Evolutionary conservation across 495 filamentous ascomycete species (phyloP).

Genomic region (Penicillium coffeae): DNA sequence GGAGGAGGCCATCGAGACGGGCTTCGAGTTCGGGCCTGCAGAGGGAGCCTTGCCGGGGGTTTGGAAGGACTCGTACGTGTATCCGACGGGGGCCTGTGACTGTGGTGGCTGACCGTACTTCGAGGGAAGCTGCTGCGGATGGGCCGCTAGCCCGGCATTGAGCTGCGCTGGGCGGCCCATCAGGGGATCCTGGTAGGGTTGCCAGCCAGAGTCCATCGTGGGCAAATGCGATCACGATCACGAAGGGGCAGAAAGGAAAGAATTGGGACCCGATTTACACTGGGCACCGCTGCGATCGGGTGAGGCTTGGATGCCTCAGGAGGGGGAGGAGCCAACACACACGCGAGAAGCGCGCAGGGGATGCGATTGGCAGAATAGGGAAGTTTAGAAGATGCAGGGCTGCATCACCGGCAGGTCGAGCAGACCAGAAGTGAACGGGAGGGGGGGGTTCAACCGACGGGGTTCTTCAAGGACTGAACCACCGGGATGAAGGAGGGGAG

Average conservation of each 20-base stretch:
- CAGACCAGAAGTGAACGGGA: neutral
- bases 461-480: neutral
- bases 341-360: slow-evolving; percentile 26
- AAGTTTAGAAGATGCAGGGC: slow-evolving; percentile 14
- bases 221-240: neutral
- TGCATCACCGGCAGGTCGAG: slow-evolving; percentile 20
- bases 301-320: slow-evolving; percentile 21
- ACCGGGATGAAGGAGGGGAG: no score
- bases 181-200: slow-evolving; percentile 47
- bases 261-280: slow-evolving; percentile 19
- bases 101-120: slow-evolving; percentile 50
- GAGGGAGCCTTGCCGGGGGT: slow-evolving; percentile 41
- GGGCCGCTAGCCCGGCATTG: slow-evolving; percentile 36
- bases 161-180: slow-evolving; percentile 42
- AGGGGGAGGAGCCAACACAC: slow-evolving; percentile 22
- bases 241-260: slow-evolving; percentile 4
- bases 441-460: slow-evolving; percentile 9
- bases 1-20: slow-evolving; percentile 57
- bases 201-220: slow-evolving; percentile 52
- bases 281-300: slow-evolving; percentile 32
- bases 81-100: slow-evolving; percentile 60
- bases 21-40: slow-evolving; percentile 50
- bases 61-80: slow-evolving; percentile 73
- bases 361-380: slow-evolving; percentile 25
- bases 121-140: slow-evolving; percentile 38